These are phyloP conservation scores for Stagonosporopsis vannaccii DNA, from an alignment of 2,329 filamentous ascomycete genomes.

Conservation along the genomic window DNA sequence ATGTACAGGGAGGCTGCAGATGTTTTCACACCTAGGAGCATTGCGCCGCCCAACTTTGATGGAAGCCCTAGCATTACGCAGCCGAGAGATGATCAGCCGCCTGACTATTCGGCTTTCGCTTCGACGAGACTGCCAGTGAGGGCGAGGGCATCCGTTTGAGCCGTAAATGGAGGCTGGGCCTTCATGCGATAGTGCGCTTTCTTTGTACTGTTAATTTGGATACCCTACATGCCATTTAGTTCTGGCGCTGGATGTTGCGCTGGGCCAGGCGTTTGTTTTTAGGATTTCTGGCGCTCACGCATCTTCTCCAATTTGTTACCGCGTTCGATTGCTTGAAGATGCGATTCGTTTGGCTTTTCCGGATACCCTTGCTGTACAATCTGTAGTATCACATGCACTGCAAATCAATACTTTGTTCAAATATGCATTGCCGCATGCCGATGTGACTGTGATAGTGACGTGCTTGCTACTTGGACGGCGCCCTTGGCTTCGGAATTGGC, in stretches of 20 bases:
- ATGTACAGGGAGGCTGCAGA: slow-evolving; percentile 39
- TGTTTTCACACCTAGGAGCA: slow-evolving; percentile 47
- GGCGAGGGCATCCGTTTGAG: not conserved
- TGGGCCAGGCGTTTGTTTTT: too few relatives aligned
- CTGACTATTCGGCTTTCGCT: slow-evolving; percentile 38
- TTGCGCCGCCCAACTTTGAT: slow-evolving; percentile 38
- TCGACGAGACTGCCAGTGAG: slow-evolving; percentile 4
- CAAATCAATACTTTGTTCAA: not conserved
- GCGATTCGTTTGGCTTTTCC: not conserved
- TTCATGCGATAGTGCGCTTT: not conserved
- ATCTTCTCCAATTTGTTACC: not conserved
- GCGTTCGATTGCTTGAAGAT: not conserved
- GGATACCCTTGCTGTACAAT: slow-evolving; percentile 9
- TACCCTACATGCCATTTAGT: slow-evolving; percentile 1
- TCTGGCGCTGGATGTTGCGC: not conserved
- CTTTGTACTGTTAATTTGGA: not conserved
- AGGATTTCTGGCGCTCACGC: not conserved
- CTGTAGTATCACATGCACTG: not conserved
- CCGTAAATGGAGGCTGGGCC: not conserved
- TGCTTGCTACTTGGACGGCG: not conserved
- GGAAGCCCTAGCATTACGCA: not conserved
- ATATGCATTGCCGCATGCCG: not conserved
- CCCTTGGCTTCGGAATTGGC: not conserved
- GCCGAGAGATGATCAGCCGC: slow-evolving; percentile 35
- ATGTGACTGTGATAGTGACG: too few relatives aligned